Base-by-base conservation (phyloP, 495 filamentous ascomycete species). In the Massariosphaeria phaeospora region DNA sequence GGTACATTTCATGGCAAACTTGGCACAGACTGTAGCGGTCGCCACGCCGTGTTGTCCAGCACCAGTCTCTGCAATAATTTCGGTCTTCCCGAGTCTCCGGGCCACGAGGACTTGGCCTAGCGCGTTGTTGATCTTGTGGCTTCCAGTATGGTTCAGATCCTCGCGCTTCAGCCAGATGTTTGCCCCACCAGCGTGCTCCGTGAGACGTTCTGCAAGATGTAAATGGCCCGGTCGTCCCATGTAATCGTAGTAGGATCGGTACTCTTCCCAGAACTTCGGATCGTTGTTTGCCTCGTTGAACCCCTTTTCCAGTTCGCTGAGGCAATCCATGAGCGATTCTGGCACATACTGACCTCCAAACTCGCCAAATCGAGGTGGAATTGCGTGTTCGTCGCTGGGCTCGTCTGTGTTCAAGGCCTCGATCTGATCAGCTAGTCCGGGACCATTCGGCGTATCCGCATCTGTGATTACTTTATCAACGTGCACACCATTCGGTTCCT, bases 261-360 rank as follows among this genome's bases (percentile, higher is more conserved):
- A 99, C 69, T 97, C 94, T 62, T 95, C 86, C 93, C 93, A 99
- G 77, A 97, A 99, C 24, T 78, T 75, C 6, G 89, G 85, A 66
- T 97, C 91, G 43, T 90, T 81, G 60, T 82, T 83, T 35, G 89
- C 87, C 39, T 82, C 71, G 55, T 94, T 80, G 75, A 99, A 99
- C n/a, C 91, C 93, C 9, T 76, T 75, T 68, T 97, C 91, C 12
- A 99, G 81, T 72, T 99, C 83, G 0, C 83, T 80, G 58, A 99
- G 75, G 66, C 93, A 97, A 71, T 96, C 91, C 90, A 97, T 97
- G 25, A 99, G 78, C 6, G 90, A 90, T 71, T 99, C 93, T 0
- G 93, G 94, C 0, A 99, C 91, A 64, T 97, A 99, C 69, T 97
- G 93, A n/a, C 93, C 93, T 61, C 93, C 93, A 59, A 95, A 99